A percentile compares a stretch with the other conserved stretches of the same genome.
Conservation (phyloP, 2,329 filamentous ascomycete genomes). For the Colletotrichum falcatum region DNA sequence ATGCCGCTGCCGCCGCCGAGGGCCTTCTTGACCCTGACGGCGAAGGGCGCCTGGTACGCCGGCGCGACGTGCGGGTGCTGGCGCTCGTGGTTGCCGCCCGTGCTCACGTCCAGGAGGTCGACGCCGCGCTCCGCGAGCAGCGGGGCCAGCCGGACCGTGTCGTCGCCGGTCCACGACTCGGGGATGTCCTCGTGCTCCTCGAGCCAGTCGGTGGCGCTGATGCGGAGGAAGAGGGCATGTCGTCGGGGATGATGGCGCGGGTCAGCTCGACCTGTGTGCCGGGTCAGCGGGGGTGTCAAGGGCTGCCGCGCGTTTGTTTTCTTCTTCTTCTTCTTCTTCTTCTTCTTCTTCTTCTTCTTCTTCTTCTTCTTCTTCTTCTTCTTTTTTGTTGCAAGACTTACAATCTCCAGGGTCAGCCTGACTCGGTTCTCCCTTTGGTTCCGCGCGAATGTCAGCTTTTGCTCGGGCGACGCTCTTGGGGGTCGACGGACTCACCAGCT, state of each 20-base stretch:
- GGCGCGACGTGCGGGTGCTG: slow-evolving; percentile 66
- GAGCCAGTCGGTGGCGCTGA: slow-evolving; percentile 81
- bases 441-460: background rate
- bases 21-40: slow-evolving; percentile 73
- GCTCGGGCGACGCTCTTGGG: background rate
- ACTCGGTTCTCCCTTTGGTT: slow-evolving; percentile 54
- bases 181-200: slow-evolving; percentile 66
- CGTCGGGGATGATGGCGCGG: slow-evolving; percentile 71
- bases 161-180: slow-evolving; percentile 74
- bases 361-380: no score
- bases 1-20: slow-evolving; percentile 74
- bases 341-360: no score
- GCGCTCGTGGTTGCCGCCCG: slow-evolving; percentile 68
- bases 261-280: slow-evolving; percentile 66
- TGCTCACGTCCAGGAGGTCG: slow-evolving; percentile 77
- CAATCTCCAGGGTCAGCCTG: slow-evolving; percentile 69
- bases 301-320: no score
- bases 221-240: slow-evolving; percentile 80
- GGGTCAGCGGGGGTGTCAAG: no score
- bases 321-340: no score
- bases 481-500: slow-evolving; percentile 43
- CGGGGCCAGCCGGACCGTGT: slow-evolving; percentile 72
- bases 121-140: slow-evolving; percentile 73
- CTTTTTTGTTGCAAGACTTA: background rate
- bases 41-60: slow-evolving; percentile 75